Base-by-base conservation (phyloP, 257 asterid species). In the Primulina huaijiensis region DNA sequence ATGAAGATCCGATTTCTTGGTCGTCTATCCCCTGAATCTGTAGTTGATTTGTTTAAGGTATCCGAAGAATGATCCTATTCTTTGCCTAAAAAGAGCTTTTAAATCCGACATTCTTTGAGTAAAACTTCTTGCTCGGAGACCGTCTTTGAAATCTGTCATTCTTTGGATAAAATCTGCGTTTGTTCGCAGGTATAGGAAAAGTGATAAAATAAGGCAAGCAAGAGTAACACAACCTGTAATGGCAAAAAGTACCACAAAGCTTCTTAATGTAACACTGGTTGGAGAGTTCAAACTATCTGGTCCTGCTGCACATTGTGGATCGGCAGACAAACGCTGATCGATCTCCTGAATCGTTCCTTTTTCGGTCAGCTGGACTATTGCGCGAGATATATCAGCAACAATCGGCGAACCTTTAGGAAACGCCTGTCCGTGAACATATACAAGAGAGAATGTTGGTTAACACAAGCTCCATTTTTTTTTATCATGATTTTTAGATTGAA, bases 351-450 rank as follows among this genome's bases (percentile, higher is more conserved):
- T 78, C 10, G 1, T 69, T 4, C 82, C 83, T 0, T 60, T 19
- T 68, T 82, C 86, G 9, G 61, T 74, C 69, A 78, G 38, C 29
- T 73, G 66, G 46, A 76, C 19, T 21, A 85, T 67, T 52, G 84
- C 81, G 8, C 79, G 68, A 8, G 90, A 85, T 60, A 82, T 55
- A 7, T 76, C 83, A 16, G 84, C 63, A 58, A 80, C 81, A 27
- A 75, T 64, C 0, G 84, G 84, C 7, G 82, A 82, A 8, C 75
- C 77, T 71, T 72, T 82, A 31, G 83, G 81, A 46, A 85, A 82
- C 25, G 65, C 86, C 87, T 82, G 68, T 43, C 3, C 14, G 17
- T 37, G 2, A 14, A 8, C 17, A 60, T 20, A 64, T 12, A 9
- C 3, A 52, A 64, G 55, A 20, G 40, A 17, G 46, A 23, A 23